phyloP scores from a whole-genome alignment of 2,329 filamentous ascomycete species.

The Colletotrichum neosansevieriae region DNA sequence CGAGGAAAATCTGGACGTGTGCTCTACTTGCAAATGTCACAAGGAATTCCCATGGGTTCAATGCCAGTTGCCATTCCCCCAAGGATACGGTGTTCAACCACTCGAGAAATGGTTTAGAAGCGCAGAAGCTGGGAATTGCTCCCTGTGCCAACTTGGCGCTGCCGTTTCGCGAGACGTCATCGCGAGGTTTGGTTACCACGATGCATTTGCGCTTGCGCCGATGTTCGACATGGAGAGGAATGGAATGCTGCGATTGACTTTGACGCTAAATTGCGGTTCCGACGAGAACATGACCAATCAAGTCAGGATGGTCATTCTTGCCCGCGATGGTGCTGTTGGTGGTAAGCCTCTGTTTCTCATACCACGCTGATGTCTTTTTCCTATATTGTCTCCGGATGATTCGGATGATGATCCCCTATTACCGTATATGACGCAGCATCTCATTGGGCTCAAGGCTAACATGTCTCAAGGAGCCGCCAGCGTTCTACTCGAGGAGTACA shows the following conservation, averaged over 20 bases:
- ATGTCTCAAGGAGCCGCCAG: not conserved
- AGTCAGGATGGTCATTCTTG: conserved; percentile 1
- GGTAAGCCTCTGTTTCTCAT: not conserved
- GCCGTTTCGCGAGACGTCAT: not conserved
- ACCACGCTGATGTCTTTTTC: not conserved
- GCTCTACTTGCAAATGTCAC: not conserved
- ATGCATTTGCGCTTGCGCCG: not conserved
- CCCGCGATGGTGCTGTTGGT: not conserved
- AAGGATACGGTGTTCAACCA: not conserved
- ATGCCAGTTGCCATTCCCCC: not conserved
- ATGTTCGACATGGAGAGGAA: not conserved
- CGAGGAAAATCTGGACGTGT: not conserved
- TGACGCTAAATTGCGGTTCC: not conserved
- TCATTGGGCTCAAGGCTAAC: not conserved
- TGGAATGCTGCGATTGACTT: not conserved
- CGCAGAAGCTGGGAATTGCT: not conserved
- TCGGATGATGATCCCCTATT: not conserved
- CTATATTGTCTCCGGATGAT: not conserved
- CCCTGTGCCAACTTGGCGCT: not conserved
- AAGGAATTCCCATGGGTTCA: not conserved
- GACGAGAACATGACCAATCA: not conserved
- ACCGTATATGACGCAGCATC: not conserved
- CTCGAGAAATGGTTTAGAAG: not conserved
- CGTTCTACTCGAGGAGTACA: not conserved
- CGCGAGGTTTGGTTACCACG: not conserved